Evolutionary conservation across 306 rosid genomes (phyloP).

Genomic region (Trifolium dubium): DNA sequence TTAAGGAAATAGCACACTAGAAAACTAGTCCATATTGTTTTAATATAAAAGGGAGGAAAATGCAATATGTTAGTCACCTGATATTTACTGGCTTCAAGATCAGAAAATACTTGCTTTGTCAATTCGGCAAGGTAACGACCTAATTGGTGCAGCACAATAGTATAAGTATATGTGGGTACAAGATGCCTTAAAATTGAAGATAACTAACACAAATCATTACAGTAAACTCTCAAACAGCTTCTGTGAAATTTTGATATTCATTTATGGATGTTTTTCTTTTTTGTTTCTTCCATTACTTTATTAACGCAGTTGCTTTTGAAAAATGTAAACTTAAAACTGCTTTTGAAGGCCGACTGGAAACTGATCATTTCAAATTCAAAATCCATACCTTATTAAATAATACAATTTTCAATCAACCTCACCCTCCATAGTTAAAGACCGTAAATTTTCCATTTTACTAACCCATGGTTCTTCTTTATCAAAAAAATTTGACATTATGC

Average conservation of each 20-base stretch:
- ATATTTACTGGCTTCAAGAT: conserved; percentile 92
- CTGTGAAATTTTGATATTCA: not conserved
- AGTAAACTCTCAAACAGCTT: conserved; percentile 18
- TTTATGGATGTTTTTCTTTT: not conserved
- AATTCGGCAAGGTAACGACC: conserved; percentile 96
- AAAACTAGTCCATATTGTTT: too few species aligned
- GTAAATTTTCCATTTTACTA: not conserved
- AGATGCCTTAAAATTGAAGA: conserved; percentile 18
- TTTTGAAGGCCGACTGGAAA: conserved; percentile 1
- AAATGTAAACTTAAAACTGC: conserved; percentile 7
- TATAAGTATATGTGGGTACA: conserved; percentile 2
- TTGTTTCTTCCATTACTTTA: conserved; percentile 25
- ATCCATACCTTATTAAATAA: not conserved
- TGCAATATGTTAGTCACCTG: conserved; percentile 59
- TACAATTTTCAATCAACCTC: conserved; percentile 20
- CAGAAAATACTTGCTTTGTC: conserved; percentile 83
- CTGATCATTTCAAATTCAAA: conserved; percentile 15
- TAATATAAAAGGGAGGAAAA: not conserved
- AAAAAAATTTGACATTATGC: conserved; percentile 2
- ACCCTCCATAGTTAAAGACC: conserved; percentile 8
- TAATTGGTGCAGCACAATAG: conserved; percentile 39
- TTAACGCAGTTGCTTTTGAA: conserved; percentile 19
- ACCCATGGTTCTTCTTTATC: not conserved
- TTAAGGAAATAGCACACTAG: too few species aligned
- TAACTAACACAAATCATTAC: not conserved